Evolutionary conservation across 2,329 filamentous ascomycete genomes (phyloP), one percentile per base, ranked within the genome.

Genomic region (Aspergillus hortae): DNA sequence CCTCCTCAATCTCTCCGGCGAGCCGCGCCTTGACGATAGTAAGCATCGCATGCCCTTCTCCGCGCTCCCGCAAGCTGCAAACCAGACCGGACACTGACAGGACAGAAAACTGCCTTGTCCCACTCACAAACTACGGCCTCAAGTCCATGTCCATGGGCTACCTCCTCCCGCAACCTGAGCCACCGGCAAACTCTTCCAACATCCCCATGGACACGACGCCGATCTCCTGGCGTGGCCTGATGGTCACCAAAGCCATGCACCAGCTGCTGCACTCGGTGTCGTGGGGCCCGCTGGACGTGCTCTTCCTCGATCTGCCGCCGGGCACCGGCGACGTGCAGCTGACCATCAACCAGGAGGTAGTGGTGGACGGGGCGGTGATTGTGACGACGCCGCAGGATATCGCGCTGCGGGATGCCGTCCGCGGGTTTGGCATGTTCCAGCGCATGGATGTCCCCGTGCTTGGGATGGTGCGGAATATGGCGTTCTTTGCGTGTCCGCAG

Each of bases 121-220:
- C 94, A 0, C 75, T 99, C 21, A 91, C 89, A 19, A 96, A 95
- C 67, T 97, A 97, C 75, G 94, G 94, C 38, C 82, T 99, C 51
- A 95, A 95, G 73, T 95, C 91, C 49, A 99, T 99, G 94, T 96
- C 92, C 0, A 97, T 99, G 89, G 94, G 94, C 48, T 59, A 58
- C 41, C 58, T 55, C 48, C 57, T 61, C 48, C 58, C 58, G 1
- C 51, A 44, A 23, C 49, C 48, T 4, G 45, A 48, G 1, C 19
- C 48, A 1, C 23, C 53, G 38, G 33, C 47, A 2, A 46, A 41
- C 14, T 21, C 36, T 27, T 33, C 19, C 47, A 10, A 12, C 12
- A 58, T 67, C 6, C 68, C 70, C 2, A 72, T 74, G 70, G 72
- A 74, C 57, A 70, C 70, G 46, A 88, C 89, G 4, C 90, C 92